Percentiles rank a stretch among this genome's conserved stretches.
Conservation (phyloP, 441 rosid genomes). For the Gossypium gossypioides region DNA sequence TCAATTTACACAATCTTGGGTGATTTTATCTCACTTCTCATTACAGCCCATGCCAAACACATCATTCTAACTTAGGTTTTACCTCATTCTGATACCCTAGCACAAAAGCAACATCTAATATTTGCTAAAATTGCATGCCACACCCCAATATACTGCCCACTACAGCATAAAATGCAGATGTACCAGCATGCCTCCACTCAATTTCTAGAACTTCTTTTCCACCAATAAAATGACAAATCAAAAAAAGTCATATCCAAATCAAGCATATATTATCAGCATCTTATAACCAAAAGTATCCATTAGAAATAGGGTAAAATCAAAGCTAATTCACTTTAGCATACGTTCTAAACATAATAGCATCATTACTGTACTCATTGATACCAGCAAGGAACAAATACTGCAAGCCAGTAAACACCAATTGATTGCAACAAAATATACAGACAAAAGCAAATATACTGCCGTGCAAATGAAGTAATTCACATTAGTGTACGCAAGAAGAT, state of each 20-base stretch:
- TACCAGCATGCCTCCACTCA: neutral
- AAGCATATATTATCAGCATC: neutral
- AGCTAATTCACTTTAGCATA: neutral
- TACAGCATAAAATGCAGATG: neutral
- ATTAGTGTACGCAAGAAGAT: neutral
- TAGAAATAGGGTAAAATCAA: neutral
- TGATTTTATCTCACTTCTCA: conserved; percentile 3
- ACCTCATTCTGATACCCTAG: neutral
- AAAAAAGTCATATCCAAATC: neutral
- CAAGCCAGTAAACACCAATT: conserved; percentile 28
- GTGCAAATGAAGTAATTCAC: neutral
- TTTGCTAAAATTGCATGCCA: neutral
- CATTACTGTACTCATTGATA: conserved; percentile 21
- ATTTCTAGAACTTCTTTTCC: neutral
- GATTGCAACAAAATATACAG: conserved; percentile 45
- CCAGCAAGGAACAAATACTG: conserved; percentile 19
- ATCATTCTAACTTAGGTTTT: neutral
- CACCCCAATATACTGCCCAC: neutral
- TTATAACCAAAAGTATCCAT: neutral
- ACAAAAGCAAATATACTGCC: conserved; percentile 20
- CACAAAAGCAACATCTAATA: neutral
- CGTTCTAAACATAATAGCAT: neutral
- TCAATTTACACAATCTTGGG: neutral
- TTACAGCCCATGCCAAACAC: neutral
- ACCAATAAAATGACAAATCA: neutral